phyloP scores from a whole-genome alignment of 2,329 filamentous ascomycete species.

The Neopestalotiopsis sp. region DNA sequence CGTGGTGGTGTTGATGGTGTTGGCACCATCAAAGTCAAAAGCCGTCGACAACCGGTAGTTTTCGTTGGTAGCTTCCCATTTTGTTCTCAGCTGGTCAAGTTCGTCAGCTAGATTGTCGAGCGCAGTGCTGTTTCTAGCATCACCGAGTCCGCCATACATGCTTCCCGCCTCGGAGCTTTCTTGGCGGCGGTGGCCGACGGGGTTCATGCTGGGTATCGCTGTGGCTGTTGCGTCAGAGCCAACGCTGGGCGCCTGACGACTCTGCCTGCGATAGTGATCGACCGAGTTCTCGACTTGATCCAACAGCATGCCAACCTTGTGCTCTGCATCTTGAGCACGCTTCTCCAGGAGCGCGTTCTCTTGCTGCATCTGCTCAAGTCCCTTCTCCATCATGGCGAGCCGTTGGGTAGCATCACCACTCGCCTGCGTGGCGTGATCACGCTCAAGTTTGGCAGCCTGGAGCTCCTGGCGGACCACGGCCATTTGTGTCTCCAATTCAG shows the following conservation, averaged over 20 bases:
- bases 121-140: slow-evolving; percentile 67
- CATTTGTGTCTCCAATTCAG: slow-evolving; percentile 75
- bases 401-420: slow-evolving; percentile 62
- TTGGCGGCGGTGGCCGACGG: slow-evolving; percentile 53
- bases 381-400: slow-evolving; percentile 64
- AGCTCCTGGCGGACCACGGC: slow-evolving; percentile 73
- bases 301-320: slow-evolving; percentile 88
- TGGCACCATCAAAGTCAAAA: slow-evolving; percentile 77
- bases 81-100: slow-evolving; percentile 84
- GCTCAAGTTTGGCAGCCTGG: slow-evolving; percentile 67
- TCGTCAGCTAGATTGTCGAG: slow-evolving; percentile 92
- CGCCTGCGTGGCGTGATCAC: slow-evolving; percentile 62
- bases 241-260: slow-evolving; percentile 61
- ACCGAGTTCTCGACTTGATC: slow-evolving; percentile 95
- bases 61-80: slow-evolving; percentile 97
- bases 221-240: slow-evolving; percentile 49
- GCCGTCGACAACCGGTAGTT: slow-evolving; percentile 90
- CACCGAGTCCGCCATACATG: slow-evolving; percentile 63
- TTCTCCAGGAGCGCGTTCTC: slow-evolving; percentile 84
- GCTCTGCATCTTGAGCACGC: slow-evolving; percentile 87
- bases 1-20: slow-evolving; percentile 35
- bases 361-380: slow-evolving; percentile 81
- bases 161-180: slow-evolving; percentile 68
- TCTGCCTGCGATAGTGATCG: slow-evolving; percentile 88
- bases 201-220: slow-evolving; percentile 35